Conservation (phyloP, 2,329 filamentous ascomycete genomes). For the Neopestalotiopsis rosae region DNA sequence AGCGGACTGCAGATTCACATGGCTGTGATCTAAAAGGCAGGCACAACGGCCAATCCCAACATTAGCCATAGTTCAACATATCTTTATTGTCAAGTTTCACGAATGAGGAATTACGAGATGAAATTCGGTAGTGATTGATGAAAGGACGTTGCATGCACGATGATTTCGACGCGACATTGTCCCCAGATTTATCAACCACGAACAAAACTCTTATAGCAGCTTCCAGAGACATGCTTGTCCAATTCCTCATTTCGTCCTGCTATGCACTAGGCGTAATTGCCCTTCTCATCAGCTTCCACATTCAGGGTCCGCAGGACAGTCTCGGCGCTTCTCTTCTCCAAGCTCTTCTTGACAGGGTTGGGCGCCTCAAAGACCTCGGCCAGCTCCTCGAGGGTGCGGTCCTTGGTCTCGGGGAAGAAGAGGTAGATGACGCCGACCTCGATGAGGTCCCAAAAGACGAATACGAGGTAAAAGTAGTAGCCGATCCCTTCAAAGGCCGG, state of each 20-base stretch:
- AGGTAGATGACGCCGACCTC: constrained; percentile 40
- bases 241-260: background rate
- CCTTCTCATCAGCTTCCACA: constrained; percentile 18
- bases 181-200: too few relatives aligned
- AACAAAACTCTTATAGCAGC: too few relatives aligned
- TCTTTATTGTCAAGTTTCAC: background rate
- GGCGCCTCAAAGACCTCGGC: constrained; percentile 42
- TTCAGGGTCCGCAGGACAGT: constrained; percentile 19
- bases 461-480: constrained; percentile 44
- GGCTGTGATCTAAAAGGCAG: constrained; percentile 35
- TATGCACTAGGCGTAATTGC: background rate
- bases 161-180: too few relatives aligned
- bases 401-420: constrained; percentile 41
- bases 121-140: too few relatives aligned
- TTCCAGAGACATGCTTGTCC: background rate
- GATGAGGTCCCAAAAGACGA: constrained; percentile 41
- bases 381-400: constrained; percentile 38
- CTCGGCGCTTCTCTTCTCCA: constrained; percentile 25
- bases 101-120: background rate
- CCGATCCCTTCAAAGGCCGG: constrained; percentile 45
- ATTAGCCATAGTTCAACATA: background rate
- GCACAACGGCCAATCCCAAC: background rate
- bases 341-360: constrained; percentile 40
- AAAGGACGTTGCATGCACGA: too few relatives aligned
- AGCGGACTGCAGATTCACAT: constrained; percentile 42